Conservation (phyloP, 805 yeast genomes). For the Kodamaea nitidulidarum region DNA sequence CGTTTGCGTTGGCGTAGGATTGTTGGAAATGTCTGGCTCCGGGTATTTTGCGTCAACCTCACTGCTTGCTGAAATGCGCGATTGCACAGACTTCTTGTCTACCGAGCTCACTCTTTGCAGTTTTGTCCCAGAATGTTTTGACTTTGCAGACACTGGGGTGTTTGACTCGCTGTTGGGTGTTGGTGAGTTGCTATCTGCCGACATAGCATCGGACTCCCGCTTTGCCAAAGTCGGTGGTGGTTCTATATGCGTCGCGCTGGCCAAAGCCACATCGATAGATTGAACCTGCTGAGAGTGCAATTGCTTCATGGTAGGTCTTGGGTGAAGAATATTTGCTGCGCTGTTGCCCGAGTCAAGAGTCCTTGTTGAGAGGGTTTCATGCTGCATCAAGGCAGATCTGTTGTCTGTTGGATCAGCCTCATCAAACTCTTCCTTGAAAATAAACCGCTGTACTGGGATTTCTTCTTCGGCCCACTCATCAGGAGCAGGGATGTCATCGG, state of each 20-base stretch:
- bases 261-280: slow-evolving; percentile 12
- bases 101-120: slow-evolving; percentile 10
- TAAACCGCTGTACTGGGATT: slow-evolving; percentile 12
- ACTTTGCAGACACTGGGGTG: slow-evolving; percentile 11
- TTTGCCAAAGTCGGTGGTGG: slow-evolving; percentile 4
- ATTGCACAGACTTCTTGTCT: slow-evolving; percentile 5
- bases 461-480: not conserved
- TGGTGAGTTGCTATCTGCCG: slow-evolving; percentile 8
- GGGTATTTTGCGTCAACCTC: slow-evolving; percentile 20
- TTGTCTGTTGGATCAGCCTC: slow-evolving; percentile 9
- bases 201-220: slow-evolving; percentile 8
- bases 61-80: slow-evolving; percentile 9
- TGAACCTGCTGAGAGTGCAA: not conserved
- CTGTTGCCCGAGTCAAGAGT: slow-evolving; percentile 3
- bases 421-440: slow-evolving; percentile 30
- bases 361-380: slow-evolving; percentile 1
- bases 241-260: slow-evolving; percentile 7
- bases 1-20: slow-evolving; percentile 12
- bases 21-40: slow-evolving; percentile 18
- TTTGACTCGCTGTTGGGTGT: slow-evolving; percentile 7
- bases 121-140: slow-evolving; percentile 13
- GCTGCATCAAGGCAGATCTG: slow-evolving; percentile 1
- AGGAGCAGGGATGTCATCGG: not conserved
- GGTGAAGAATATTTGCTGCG: slow-evolving; percentile 3
- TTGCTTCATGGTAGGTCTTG: not conserved